Evolutionary conservation across 495 filamentous ascomycete genomes (phyloP).

Genomic region (Aspergillus conjunctus): DNA sequence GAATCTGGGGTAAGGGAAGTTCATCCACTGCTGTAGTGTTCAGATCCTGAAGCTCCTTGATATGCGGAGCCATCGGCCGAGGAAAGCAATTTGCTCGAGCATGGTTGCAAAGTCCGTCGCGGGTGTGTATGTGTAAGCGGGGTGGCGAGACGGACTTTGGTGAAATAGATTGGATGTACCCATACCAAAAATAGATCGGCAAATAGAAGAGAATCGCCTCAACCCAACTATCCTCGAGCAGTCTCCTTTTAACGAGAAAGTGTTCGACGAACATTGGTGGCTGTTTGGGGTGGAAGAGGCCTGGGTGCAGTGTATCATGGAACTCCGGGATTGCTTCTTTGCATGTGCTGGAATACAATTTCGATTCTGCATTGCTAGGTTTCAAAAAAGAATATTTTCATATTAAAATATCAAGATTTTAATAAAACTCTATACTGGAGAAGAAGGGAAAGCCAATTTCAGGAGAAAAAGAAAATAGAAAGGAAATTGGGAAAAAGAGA

Average conservation of each 20-base stretch:
- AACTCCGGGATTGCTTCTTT: no score
- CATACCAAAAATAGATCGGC: background rate
- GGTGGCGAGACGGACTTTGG: background rate
- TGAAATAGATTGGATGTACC: background rate
- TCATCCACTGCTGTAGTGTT: slow-evolving; percentile 16
- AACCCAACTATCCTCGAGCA: background rate
- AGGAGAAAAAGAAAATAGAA: background rate
- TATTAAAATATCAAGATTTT: background rate
- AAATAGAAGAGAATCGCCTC: background rate
- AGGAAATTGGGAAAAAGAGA: background rate
- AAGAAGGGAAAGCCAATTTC: slow-evolving; percentile 6
- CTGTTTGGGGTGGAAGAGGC: no score
- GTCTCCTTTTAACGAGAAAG: background rate
- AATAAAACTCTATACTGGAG: slow-evolving; percentile 19
- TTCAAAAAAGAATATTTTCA: background rate
- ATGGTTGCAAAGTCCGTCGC: background rate
- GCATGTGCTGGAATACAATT: no score
- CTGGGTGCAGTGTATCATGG: no score
- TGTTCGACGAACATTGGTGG: no score
- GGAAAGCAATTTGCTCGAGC: slow-evolving; percentile 9
- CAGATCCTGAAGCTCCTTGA: slow-evolving; percentile 12
- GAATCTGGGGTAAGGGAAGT: slow-evolving; percentile 23
- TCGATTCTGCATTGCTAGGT: background rate
- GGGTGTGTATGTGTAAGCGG: slow-evolving; percentile 10
- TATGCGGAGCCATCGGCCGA: slow-evolving; percentile 1